Conservation (phyloP, 768 basidiomycete genomes). For the Cubamyces lactineus region DNA sequence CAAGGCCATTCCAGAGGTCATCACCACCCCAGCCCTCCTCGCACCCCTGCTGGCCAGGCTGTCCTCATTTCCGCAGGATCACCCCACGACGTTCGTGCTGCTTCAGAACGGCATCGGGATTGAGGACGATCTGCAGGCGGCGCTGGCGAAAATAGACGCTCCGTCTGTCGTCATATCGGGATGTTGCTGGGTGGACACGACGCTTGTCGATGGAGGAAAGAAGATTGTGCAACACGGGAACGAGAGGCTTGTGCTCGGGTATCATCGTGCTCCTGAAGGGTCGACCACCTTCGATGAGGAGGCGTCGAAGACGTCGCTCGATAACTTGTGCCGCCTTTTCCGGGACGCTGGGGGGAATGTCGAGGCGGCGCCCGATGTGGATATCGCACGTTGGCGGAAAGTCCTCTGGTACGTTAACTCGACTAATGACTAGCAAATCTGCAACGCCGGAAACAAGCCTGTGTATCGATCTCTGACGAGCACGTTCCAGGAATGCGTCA, state of each 20-base stretch:
- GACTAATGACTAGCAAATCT: too few relatives aligned
- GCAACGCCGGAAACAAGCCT: neutral
- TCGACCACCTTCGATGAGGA: constrained; percentile 2
- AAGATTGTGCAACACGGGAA: constrained; percentile 32
- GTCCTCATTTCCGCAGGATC: neutral
- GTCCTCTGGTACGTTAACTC: constrained; percentile 31
- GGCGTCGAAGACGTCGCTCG: constrained; percentile 19
- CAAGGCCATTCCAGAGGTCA: constrained; percentile 34
- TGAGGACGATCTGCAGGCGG: constrained; percentile 31
- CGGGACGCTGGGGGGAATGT: constrained; percentile 28
- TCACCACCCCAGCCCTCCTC: constrained; percentile 32
- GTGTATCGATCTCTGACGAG: neutral
- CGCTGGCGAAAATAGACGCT: constrained; percentile 6
- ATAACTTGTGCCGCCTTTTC: constrained; percentile 28
- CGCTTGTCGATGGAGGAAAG: constrained; percentile 33
- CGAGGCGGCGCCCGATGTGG: constrained; percentile 32
- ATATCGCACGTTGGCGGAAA: constrained; percentile 36
- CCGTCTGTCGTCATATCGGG: constrained; percentile 33
- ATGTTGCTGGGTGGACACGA: constrained; percentile 41
- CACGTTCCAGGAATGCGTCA: constrained; percentile 34
- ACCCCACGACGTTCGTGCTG: constrained; percentile 33
- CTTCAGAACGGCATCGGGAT: constrained; percentile 42
- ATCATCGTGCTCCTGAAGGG: constrained; percentile 26
- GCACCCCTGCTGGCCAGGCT: constrained; percentile 29
- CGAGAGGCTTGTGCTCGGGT: constrained; percentile 35